Evolutionary conservation across 805 yeast species (phyloP), one percentile per base, ranked within the genome.

Genomic region (Wickerhamiella siamensis): DNA sequence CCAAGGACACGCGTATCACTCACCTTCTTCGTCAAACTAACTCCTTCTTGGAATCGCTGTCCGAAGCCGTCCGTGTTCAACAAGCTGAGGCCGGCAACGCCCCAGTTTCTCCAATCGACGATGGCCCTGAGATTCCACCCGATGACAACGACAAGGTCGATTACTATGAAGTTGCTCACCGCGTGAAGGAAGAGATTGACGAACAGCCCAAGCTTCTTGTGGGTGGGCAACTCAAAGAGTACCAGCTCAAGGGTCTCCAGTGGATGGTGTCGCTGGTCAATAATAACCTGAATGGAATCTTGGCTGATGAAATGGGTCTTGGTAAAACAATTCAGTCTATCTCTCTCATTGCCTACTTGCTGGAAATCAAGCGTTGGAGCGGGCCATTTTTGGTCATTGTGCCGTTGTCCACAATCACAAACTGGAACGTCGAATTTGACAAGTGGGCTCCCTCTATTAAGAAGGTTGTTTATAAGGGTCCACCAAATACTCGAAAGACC

Each of bases 281-380:
- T 57, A 88, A 88, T 62, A 93, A 83, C 59, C 70, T 88, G 55
- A 91, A 88, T 59, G 98, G 98, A 66, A 88, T 88, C 47, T 64
- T 88, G 41, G 98, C 98, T 6, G 97, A 88, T 65, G 98, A 88
- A 63, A 88, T 88, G 98, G 98, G 98, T 45, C 70, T 88, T 43
- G 98, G 98, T 58, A 88, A 88, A 58, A 88, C 98, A 1, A 88
- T 88, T 58, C 98, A 88, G 65, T 77, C 95, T 0, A 78, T 88
- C 41, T 86, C 97, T 1, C 67, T 88, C 41, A 66, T 88, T 36
- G 78, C 96, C 0, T 83, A 88, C 52, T 68, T 88, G 42, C 73
- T 82, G 33, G 97, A 91, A 57, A 50, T 38, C 38, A 88, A 91
- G 59, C 69, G 75, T 43, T 75, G 78, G 45, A 65, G 71, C 3